Conservation (phyloP, 352 stramenopile genomes). For the Globisporangium camurandrum region DNA sequence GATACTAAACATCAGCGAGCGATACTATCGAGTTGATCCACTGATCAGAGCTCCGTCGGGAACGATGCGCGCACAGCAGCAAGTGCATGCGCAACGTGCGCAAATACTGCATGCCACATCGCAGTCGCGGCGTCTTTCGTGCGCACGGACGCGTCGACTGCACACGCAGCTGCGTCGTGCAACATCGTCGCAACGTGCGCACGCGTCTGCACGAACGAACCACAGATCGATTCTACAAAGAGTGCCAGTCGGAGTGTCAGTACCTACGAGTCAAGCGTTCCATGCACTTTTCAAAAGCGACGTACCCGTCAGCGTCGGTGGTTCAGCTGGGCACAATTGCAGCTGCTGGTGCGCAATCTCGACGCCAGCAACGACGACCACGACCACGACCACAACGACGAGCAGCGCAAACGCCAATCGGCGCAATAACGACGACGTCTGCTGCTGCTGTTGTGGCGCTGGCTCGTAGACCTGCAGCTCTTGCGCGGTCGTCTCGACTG, state of each 20-base stretch:
- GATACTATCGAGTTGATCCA: too few relatives aligned
- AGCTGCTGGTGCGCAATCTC: conserved; percentile 42
- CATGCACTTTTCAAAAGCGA: neutral
- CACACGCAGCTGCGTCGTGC: conserved; percentile 16
- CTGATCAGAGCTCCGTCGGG: conserved; percentile 6
- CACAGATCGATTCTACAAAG: conserved; percentile 15
- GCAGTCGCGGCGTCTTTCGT: too few relatives aligned
- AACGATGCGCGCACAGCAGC: conserved; percentile 8
- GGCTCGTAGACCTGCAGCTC: conserved; percentile 32
- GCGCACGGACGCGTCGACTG: too few relatives aligned
- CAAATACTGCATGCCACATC: too few relatives aligned
- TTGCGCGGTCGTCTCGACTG: conserved; percentile 30
- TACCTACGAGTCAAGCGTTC: neutral
- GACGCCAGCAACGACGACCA: conserved; percentile 40
- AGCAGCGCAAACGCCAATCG: conserved; percentile 25
- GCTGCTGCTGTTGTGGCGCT: conserved; percentile 13
- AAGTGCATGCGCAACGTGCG: conserved; percentile 7
- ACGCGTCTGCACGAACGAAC: conserved; percentile 31
- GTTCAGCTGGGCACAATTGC: conserved; percentile 35
- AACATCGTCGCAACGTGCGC: conserved; percentile 24
- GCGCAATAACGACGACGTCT: neutral
- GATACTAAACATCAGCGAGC: neutral
- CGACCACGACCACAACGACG: conserved; percentile 26
- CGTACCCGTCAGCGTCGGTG: conserved; percentile 24
- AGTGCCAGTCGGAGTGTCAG: neutral